Base-by-base conservation (phyloP, 1,139 yeast genomes). In the Candida labiduridarum region DNA sequence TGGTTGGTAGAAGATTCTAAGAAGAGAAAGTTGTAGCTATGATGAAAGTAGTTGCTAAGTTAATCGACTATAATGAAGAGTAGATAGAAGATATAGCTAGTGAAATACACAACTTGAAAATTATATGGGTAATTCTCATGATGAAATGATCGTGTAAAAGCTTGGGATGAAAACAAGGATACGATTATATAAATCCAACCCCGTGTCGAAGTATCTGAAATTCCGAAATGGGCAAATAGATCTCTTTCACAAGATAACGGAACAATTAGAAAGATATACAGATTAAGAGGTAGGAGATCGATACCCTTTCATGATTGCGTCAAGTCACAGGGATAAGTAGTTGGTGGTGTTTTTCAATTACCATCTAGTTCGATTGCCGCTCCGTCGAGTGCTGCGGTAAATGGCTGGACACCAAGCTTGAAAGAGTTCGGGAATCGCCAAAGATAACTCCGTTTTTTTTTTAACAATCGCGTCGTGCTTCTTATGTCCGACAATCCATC, bases 1-100 rank as follows among this genome's bases (percentile, higher is more conserved):
- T 86, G 5, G 79, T 84, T 10, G 82, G 86, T 6, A 74, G 73
- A 52, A 72, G 84, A 49, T 74, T 78, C 47, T 80, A 82, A 57
- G 92, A 86, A 57, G 92, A 86, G 62, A 82, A 80, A 58, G 83
- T 79, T 14, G 58, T 83, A 35, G 72, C 68, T 22, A 61, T 79
- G 59, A 67, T 74, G 56, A 60, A 64, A 52, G 60, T 60, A 9
- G 52, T 72, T 15, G 45, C 60, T 1, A 54, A 62, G 18, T 56
- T 65, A 39, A 48, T 65, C 40, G 55, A 56, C 15, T 52, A 55
- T 44, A 36, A 44, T 30, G 52, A 51, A 30, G 46, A 44, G 31
- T 40, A 41, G 34, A 31, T 18, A 18, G 31, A n/a, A 40, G 6
- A 18, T 22, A 30, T 41, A 29, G 27, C 12, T 30, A 18, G 8